These are phyloP conservation scores for Ashbya aceris DNA, from an alignment of 1,139 yeast species.

Conservation along the genomic window DNA sequence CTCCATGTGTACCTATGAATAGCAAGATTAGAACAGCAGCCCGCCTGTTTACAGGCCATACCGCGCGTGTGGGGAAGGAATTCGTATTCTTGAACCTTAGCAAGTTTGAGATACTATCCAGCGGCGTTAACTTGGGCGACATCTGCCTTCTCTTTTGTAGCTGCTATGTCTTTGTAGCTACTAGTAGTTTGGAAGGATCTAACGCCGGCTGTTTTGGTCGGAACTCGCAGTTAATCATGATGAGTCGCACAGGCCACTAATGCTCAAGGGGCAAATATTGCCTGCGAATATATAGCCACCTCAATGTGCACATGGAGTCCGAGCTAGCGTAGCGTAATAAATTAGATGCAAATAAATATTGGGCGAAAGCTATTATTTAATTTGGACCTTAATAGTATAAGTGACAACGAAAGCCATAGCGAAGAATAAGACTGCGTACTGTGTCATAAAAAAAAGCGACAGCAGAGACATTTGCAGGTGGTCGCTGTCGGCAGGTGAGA, in stretches of 20 bases:
- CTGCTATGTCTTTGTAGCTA: too few relatives aligned
- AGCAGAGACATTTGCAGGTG: slow-evolving; percentile 76
- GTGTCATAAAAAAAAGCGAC: slow-evolving; percentile 61
- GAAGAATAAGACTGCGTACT: slow-evolving; percentile 50
- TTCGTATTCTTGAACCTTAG: slow-evolving; percentile 14
- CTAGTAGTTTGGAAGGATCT: too few relatives aligned
- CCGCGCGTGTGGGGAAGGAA: slow-evolving; percentile 20
- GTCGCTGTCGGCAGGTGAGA: slow-evolving; percentile 51
- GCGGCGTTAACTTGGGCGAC: neutral
- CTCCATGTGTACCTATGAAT: slow-evolving; percentile 63
- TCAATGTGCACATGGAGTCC: too few relatives aligned
- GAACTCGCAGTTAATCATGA: too few relatives aligned
- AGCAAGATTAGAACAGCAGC: slow-evolving; percentile 68
- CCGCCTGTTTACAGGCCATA: slow-evolving; percentile 42
- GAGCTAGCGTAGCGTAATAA: too few relatives aligned
- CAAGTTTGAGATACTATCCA: slow-evolving; percentile 12
- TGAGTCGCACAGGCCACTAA: too few relatives aligned
- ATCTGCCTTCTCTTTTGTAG: neutral
- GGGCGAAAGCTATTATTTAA: too few relatives aligned
- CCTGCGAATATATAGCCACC: too few relatives aligned
- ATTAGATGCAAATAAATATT: too few relatives aligned
- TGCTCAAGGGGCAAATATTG: too few relatives aligned
- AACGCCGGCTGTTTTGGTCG: too few relatives aligned
- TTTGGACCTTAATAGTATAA: slow-evolving; percentile 37
- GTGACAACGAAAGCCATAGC: slow-evolving; percentile 58